Base-by-base conservation (phyloP, 139 green algal genomes). In the Edaphochlamys debaryana region DNA sequence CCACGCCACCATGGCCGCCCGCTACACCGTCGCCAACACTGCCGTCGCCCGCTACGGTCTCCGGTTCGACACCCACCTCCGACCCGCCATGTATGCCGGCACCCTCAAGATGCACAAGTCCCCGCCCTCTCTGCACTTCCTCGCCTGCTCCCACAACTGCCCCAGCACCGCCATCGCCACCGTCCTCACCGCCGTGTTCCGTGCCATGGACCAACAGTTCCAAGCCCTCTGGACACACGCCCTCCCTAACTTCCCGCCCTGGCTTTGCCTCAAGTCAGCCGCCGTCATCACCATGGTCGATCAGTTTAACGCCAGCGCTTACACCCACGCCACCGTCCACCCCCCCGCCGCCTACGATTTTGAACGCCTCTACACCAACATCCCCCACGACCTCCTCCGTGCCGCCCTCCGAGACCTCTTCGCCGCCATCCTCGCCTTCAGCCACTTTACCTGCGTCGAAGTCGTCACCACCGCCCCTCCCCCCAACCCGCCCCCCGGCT, bases 41-140 rank as follows among this genome's bases (percentile, higher is more conserved):
- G 4, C 4, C 9, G 19, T 63, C 27, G 58, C 58, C 58, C 58
- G 13, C 25, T 15, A 11, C 3, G 29, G 30, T 6, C 58, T 67
- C 6, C 27, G 3, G 29, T 37, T 67, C 27, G 29, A 36, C 15
- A 4, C 29, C 2, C 2, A 36, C 27, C 58, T 36, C 58, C 27
- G 6, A 9, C n/a, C n/a, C 15, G 71, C 71, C 25, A 37, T 37
- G 50, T 79, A 50, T 27, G 71, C 71, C 19, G 71, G 48, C 52
- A 79, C 71, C 50, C 19, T 67, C 34, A 79, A 79, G 27, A 67
- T 79, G 50, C 71, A 67, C 52, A 79, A 79, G 22, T 22, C 4
- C 25, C 71, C 71, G 6, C 71, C 71, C 19, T 8, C 71, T 34
- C 50, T 67, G 50, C 48, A 52, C 52, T 79, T 41, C 52, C 52